These are phyloP conservation scores for Apiotrichum gamsii DNA, from an alignment of 1,284 basidiomycete species.

Conservation along the genomic window DNA sequence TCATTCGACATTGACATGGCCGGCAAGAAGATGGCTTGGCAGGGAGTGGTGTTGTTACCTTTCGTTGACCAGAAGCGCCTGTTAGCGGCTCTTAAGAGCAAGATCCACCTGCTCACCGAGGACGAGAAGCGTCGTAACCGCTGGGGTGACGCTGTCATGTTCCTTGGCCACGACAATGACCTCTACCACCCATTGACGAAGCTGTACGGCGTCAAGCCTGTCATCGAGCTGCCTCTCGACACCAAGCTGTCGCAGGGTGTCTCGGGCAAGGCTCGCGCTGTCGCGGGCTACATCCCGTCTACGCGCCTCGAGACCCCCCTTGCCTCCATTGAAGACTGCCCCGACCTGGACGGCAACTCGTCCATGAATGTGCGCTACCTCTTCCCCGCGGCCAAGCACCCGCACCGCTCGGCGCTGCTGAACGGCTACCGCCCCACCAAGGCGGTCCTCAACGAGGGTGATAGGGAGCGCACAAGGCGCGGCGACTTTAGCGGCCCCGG, in stretches of 20 bases:
- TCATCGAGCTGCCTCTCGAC: constrained; percentile 62
- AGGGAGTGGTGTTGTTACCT: constrained; percentile 91
- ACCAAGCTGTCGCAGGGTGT: constrained; percentile 67
- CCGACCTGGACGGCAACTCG: constrained; percentile 78
- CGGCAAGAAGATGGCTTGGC: constrained; percentile 99
- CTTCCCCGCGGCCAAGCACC: constrained; percentile 78
- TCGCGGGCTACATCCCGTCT: constrained; percentile 84
- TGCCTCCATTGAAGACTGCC: constrained; percentile 44
- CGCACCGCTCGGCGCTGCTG: constrained; percentile 79
- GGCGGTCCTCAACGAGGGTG: constrained; percentile 62
- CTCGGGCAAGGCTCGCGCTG: constrained; percentile 70
- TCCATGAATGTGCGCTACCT: constrained; percentile 82
- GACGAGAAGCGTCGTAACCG: constrained; percentile 78
- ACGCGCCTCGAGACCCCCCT: constrained; percentile 81
- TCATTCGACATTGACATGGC: constrained; percentile 99
- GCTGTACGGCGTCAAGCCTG: constrained; percentile 77
- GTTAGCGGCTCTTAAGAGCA: constrained; percentile 70
- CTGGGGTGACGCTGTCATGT: constrained; percentile 79
- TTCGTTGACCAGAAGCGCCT: constrained; percentile 89
- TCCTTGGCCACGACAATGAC: constrained; percentile 75
- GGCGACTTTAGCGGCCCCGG: constrained; percentile 44
- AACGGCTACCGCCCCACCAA: constrained; percentile 62
- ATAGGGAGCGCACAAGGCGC: constrained; percentile 61
- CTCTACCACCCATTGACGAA: constrained; percentile 76
- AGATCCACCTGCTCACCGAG: constrained; percentile 67